These are phyloP conservation scores for Streptanthus diversifolius DNA, from an alignment of 345 rosid genomes.

Conservation along the genomic window DNA sequence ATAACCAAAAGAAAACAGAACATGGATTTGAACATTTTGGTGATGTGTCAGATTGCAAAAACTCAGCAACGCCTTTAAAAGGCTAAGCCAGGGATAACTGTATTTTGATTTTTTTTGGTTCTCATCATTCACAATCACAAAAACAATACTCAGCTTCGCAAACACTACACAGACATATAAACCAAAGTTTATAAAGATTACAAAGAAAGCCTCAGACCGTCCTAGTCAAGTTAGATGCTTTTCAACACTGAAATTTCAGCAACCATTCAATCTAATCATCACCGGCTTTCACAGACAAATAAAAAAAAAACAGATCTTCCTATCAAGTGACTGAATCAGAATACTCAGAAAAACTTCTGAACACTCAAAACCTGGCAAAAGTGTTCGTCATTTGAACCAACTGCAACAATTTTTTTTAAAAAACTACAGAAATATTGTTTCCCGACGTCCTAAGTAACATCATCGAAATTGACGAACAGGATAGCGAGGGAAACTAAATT, in stretches of 20 bases:
- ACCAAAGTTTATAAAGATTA: accelerated
- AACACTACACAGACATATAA: not conserved
- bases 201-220: constrained; percentile 34
- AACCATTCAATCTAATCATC: constrained; percentile 35
- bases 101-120: constrained; percentile 31
- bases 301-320: constrained; percentile 20
- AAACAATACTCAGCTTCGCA: too few species aligned
- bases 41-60: constrained; percentile 30
- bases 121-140: constrained; percentile 26
- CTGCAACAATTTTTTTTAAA: too few species aligned
- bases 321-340: constrained; percentile 22
- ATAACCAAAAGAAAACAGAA: too few species aligned
- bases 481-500: constrained; percentile 36
- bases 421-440: not conserved
- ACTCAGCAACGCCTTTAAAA: constrained; percentile 24
- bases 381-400: constrained; percentile 14
- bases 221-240: constrained; percentile 38
- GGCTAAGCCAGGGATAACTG: constrained; percentile 42
- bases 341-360: not conserved
- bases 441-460: constrained; percentile 36
- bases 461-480: constrained; percentile 26
- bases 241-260: constrained; percentile 25
- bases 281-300: not conserved
- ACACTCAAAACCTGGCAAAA: constrained; percentile 24
- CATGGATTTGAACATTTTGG: not conserved